A percentile compares a stretch with the other conserved stretches of the same genome.
Conservation (phyloP, 768 basidiomycete genomes). For the Pleurotus pulmonarius region DNA sequence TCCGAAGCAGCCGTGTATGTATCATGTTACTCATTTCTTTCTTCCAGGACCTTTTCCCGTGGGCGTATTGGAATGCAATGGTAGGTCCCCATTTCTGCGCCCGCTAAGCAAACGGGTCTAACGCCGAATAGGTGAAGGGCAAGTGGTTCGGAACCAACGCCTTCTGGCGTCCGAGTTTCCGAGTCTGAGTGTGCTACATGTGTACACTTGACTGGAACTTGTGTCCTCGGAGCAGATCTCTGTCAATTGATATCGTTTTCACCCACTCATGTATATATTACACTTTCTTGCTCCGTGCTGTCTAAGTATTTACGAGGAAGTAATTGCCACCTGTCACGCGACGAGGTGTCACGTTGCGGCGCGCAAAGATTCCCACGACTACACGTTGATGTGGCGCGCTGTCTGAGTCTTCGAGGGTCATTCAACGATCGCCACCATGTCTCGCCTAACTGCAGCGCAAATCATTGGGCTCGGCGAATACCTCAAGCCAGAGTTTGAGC, state of each 20-base stretch:
- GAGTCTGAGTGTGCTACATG: neutral
- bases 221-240: neutral
- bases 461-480: conserved; percentile 74
- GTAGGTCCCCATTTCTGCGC: conserved; percentile 28
- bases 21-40: conserved; percentile 10
- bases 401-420: too few relatives aligned
- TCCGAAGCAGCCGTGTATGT: neutral
- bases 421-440: conserved; percentile 44
- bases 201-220: neutral
- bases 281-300: too few relatives aligned
- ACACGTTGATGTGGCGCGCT: too few relatives aligned
- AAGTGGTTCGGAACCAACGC: conserved; percentile 41
- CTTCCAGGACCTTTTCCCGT: conserved; percentile 61
- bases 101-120: conserved; percentile 16
- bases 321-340: too few relatives aligned
- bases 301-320: too few relatives aligned
- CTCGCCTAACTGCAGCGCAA: conserved; percentile 74
- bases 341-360: too few relatives aligned
- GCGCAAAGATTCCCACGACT: too few relatives aligned
- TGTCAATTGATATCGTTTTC: neutral
- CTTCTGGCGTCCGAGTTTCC: conserved; percentile 25
- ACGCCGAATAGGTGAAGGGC: conserved; percentile 34
- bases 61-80: conserved; percentile 76
- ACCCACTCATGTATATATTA: neutral
- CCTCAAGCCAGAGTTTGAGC: conserved; percentile 75